Evolutionary conservation across 257 asterid genomes (phyloP), one percentile per base, ranked within the genome.

Genomic region (Rauvolfia tetraphylla): DNA sequence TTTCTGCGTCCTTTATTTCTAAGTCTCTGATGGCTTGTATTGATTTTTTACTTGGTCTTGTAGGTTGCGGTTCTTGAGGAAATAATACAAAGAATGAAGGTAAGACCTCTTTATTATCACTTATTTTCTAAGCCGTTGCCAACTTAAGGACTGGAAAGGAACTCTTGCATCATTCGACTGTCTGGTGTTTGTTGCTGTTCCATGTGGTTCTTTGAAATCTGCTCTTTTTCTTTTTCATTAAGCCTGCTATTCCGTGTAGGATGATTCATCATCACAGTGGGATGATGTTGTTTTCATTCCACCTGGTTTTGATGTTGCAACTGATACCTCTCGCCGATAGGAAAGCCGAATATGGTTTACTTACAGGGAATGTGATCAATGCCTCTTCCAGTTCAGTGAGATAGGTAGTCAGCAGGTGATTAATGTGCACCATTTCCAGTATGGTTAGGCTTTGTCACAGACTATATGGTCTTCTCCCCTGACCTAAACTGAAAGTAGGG

Each of bases 21-120:
- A 11, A 68, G 33, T 29, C 9, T 61, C 23, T 9, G 66, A 15
- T 51, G 14, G 56, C 31, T 49, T 46, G 33, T 39, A 11, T 54
- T 23, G 42, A 79, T 6, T 71, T n/a, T 31, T 77, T 41, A 66
- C 74, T 62, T 72, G 53, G 75, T 73, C 57, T 75, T 42, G 25
- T 71, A 93, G 98, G 98, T 93, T 89, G 90, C 87, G 59, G 96
- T 88, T 80, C 90, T 91, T 48, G 98, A 93, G 85, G 96, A 93
- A 59, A 91, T 93, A 80, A 87, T 93, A 71, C 86, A 76, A 74
- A 96, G 89, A 80, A 91, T 93, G 98, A 93, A 93, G 97, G 98
- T 91, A 38, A 84, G 87, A 79, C 71, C 79, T 54, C 42, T 25
- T 14, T 48, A 12, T 15, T 34, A 13, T 62, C 61, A 1, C 7